Evolutionary conservation across 768 basidiomycete species (phyloP).

Genomic region (Lyophyllum shimeji): DNA sequence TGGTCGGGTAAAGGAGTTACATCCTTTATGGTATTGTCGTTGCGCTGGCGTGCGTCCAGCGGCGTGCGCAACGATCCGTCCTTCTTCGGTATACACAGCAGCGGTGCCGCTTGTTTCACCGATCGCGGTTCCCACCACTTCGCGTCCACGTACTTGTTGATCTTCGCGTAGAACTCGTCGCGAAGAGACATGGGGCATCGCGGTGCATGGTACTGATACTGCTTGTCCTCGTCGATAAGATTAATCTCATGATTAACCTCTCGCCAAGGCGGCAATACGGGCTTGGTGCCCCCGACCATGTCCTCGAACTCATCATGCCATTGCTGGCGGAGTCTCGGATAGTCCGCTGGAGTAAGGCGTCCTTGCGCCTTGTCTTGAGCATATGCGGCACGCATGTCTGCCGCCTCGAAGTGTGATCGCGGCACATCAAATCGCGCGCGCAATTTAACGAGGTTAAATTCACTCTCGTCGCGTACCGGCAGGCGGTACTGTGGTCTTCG

Average conservation of each 20-base stretch:
- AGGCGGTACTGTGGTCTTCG: background rate
- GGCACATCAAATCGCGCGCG: background rate
- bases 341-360: slow-evolving; percentile 9
- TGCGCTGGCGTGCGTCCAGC: background rate
- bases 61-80: background rate
- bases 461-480: background rate
- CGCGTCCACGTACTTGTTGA: slow-evolving; percentile 25
- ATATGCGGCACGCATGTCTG: background rate
- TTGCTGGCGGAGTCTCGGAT: slow-evolving; percentile 13
- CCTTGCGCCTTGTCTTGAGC: background rate
- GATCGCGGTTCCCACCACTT: slow-evolving; percentile 33
- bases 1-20: background rate
- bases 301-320: slow-evolving; percentile 22
- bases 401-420: background rate
- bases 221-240: slow-evolving; percentile 30
- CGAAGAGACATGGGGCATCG: slow-evolving; percentile 30
- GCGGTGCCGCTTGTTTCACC: slow-evolving; percentile 26
- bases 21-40: slow-evolving; percentile 4
- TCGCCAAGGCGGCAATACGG: slow-evolving; percentile 29
- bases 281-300: slow-evolving; percentile 21
- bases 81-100: slow-evolving; percentile 31
- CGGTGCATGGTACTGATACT: slow-evolving; percentile 29
- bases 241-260: slow-evolving; percentile 39
- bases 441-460: background rate
- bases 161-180: slow-evolving; percentile 29